Conservation (phyloP, 1,284 basidiomycete species). For the Waitea zeae region DNA sequence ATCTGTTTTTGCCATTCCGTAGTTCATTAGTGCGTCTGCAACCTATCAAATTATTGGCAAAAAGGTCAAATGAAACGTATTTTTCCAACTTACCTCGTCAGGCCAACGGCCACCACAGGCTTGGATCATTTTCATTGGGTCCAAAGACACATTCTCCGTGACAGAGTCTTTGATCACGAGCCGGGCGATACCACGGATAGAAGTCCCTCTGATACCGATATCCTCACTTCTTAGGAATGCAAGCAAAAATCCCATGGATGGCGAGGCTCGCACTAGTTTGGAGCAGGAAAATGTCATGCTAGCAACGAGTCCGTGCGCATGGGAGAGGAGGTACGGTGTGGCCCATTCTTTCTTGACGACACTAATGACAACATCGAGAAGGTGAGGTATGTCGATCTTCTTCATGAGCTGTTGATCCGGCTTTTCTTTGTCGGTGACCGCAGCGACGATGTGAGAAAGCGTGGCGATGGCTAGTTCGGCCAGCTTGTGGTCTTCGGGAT, state of each 20-base stretch:
- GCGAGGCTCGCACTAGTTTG: slow-evolving; percentile 6
- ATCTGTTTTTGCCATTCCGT: slow-evolving; percentile 29
- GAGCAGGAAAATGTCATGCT: slow-evolving; percentile 24
- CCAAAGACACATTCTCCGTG: slow-evolving; percentile 19
- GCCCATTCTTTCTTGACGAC: slow-evolving; percentile 27
- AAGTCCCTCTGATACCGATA: slow-evolving; percentile 27
- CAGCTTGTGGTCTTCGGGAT: slow-evolving; percentile 28
- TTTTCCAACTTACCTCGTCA: too few species aligned
- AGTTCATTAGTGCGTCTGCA: slow-evolving; percentile 25
- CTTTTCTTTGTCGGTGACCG: slow-evolving; percentile 21
- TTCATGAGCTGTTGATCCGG: slow-evolving; percentile 18
- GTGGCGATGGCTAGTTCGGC: slow-evolving; percentile 33
- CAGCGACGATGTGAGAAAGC: slow-evolving; percentile 31
- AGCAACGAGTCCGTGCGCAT: slow-evolving; percentile 28
- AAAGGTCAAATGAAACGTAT: too few species aligned
- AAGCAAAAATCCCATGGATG: slow-evolving; percentile 27
- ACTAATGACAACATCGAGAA: slow-evolving; percentile 23
- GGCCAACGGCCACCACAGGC: slow-evolving; percentile 21
- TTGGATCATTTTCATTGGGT: slow-evolving; percentile 23
- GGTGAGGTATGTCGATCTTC: slow-evolving; percentile 24
- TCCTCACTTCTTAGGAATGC: slow-evolving; percentile 34
- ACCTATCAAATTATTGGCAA: slow-evolving; percentile 27
- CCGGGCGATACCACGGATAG: slow-evolving; percentile 32
- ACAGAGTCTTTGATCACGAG: too few species aligned
- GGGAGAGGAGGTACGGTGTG: slow-evolving; percentile 25